A percentile compares a stretch with the other conserved stretches of the same genome.
Conservation (phyloP, 2,329 filamentous ascomycete species). For the Fragosphaeria purpurea region DNA sequence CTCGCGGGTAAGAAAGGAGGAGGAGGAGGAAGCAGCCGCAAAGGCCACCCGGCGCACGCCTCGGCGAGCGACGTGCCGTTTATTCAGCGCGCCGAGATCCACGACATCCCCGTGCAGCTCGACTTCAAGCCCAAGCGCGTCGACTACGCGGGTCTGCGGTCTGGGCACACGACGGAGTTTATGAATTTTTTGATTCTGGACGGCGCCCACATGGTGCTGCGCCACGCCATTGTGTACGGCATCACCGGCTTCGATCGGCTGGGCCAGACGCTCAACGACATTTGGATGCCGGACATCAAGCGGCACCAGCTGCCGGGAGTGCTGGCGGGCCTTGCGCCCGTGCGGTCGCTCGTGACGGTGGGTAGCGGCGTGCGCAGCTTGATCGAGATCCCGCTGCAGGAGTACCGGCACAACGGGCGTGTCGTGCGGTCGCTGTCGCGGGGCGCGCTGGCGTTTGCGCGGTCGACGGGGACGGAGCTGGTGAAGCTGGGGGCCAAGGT, state of each 20-base stretch:
- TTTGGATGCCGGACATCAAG: constrained; percentile 93
- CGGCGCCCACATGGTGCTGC: constrained; percentile 72
- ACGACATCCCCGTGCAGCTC: constrained; percentile 68
- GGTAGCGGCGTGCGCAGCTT: constrained; percentile 79
- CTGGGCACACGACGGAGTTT: constrained; percentile 90
- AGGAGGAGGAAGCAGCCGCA: no score
- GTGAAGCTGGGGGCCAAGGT: constrained; percentile 90
- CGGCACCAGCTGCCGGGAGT: constrained; percentile 81
- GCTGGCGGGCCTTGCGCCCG: constrained; percentile 76
- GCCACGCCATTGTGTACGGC: constrained; percentile 87
- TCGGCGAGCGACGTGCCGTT: constrained; percentile 69
- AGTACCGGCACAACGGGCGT: constrained; percentile 90
- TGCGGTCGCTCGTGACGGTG: constrained; percentile 86
- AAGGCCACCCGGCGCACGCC: constrained; percentile 31
- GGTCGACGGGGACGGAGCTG: constrained; percentile 88
- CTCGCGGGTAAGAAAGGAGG: no score
- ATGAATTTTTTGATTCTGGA: constrained; percentile 98
- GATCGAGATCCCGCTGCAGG: constrained; percentile 77
- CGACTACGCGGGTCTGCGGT: constrained; percentile 84
- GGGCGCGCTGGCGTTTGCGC: constrained; percentile 80
- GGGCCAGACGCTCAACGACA: constrained; percentile 82
- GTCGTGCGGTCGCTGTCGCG: constrained; percentile 87
- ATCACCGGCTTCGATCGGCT: constrained; percentile 83
- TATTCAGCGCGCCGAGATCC: constrained; percentile 80
- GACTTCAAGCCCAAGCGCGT: constrained; percentile 99